A percentile compares a stretch with the other conserved stretches of the same genome.
Evolutionary conservation across 441 rosid species (phyloP).

Genomic region (Corymbia calophylla): DNA sequence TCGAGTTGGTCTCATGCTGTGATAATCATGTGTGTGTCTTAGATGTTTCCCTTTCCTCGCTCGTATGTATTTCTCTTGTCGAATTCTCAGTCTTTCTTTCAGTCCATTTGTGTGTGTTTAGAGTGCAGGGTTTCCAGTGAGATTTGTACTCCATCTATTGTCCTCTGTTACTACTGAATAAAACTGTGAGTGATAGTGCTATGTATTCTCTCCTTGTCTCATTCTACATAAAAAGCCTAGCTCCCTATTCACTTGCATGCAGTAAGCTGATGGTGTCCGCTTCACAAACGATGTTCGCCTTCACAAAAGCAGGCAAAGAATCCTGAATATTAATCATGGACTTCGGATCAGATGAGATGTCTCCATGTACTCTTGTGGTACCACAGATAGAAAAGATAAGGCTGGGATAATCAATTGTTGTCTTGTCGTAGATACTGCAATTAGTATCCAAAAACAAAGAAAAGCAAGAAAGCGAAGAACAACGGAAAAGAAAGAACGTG

Average conservation of each 20-base stretch:
- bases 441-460: neutral
- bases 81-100: neutral
- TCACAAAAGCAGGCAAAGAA: neutral
- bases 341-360: neutral
- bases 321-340: neutral
- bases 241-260: neutral
- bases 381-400: neutral
- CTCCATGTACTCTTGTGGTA: neutral
- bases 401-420: neutral
- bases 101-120: neutral
- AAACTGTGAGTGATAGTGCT: neutral
- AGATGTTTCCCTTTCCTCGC: neutral
- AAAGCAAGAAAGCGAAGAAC: neutral
- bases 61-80: neutral
- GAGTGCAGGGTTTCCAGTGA: neutral
- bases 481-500: neutral
- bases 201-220: neutral
- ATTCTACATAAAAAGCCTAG: neutral
- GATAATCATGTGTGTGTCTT: neutral
- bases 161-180: neutral
- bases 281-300: neutral
- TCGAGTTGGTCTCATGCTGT: neutral
- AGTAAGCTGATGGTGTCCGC: neutral
- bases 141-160: neutral
- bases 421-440: neutral